Evolutionary conservation across 176 grass and related monocot genomes (phyloP), one percentile per base, ranked within the genome.

Genomic region (Eragrostis curvula): DNA sequence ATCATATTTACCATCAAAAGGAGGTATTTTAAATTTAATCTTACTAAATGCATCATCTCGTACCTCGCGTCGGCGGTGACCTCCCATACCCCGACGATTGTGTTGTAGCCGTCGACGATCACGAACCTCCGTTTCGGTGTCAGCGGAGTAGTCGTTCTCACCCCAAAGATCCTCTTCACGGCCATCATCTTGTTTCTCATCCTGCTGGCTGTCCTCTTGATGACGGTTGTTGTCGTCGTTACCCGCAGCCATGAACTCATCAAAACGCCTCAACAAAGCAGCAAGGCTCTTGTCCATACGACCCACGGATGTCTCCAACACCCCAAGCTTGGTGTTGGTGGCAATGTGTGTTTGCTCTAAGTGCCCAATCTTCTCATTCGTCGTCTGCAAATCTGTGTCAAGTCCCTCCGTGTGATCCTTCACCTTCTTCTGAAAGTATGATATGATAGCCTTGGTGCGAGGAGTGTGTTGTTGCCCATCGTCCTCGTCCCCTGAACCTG

Each of bases 1-100:
- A 12, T 59, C 56, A 59, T 59, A 59, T 59, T 59, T 59, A n/a
- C 56, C 56, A 59, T 59, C 56, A 59, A 59, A 59, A 24, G n/a
- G 56, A n/a, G 56, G 56, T 20, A 59, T 59, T 3, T n/a, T 24
- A 8, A 59, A 59, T 25, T 59, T 59, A 9, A 59, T 59, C 15
- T 51, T 59, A n/a, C 5, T 20, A 2, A 55, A 20, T 21, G 52
- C 18, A 21, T 55, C 52, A 55, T 55, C 20, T 1, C 18, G 52
- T 55, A 55, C 18, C 52, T 55, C 52, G 8, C 2, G 17, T 15
- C 9, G 46, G 9, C 10, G 9, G 46, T 12, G 46, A 2, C 9
- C 12, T 2, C 46, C 46, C 46, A 47, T 47, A 12, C 46, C 46
- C 10, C 2, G 9, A 12, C 9, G 9, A 47, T 47, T 47, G 46